A percentile compares a stretch with the other conserved stretches of the same genome.
These are phyloP conservation scores for Stachybotrys elegans DNA, from an alignment of 2,329 filamentous ascomycete genomes.

Conservation along the genomic window DNA sequence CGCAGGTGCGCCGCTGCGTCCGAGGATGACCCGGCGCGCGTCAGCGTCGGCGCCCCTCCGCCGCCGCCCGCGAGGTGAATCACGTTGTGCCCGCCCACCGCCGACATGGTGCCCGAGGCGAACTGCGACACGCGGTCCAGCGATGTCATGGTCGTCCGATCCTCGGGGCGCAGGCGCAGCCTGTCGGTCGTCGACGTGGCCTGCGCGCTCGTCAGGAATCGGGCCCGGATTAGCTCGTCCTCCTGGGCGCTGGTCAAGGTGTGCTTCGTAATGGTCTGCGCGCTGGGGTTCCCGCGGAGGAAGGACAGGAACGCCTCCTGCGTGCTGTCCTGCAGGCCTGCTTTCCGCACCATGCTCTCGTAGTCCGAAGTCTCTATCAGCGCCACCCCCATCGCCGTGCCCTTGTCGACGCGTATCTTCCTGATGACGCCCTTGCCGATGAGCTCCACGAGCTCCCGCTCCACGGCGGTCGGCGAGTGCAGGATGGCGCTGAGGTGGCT, in stretches of 20 bases:
- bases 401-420: constrained; percentile 57
- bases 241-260: constrained; percentile 41
- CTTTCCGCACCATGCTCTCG: constrained; percentile 38
- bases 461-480: constrained; percentile 56
- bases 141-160: constrained; percentile 51
- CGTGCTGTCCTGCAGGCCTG: constrained; percentile 33
- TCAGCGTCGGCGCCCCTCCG: constrained; percentile 29
- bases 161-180: constrained; percentile 44
- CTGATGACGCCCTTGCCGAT: constrained; percentile 51
- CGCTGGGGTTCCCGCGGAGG: constrained; percentile 46
- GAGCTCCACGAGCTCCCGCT: constrained; percentile 62
- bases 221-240: constrained; percentile 56
- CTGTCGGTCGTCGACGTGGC: constrained; percentile 26
- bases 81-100: constrained; percentile 64
- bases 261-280: constrained; percentile 20
- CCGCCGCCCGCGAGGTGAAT: constrained; percentile 59
- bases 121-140: constrained; percentile 59
- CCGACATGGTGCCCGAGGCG: constrained; percentile 62
- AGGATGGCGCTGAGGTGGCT: constrained; percentile 63
- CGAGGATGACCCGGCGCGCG: constrained; percentile 14
- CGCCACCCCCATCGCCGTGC: constrained; percentile 59
- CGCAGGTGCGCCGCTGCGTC: constrained; percentile 30
- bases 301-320: constrained; percentile 47
- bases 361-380: constrained; percentile 56
- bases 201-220: constrained; percentile 56